Percentiles rank a stretch among this genome's conserved stretches.
phyloP scores from a whole-genome alignment of 345 rosid genomes.

The Pistacia integerrima region DNA sequence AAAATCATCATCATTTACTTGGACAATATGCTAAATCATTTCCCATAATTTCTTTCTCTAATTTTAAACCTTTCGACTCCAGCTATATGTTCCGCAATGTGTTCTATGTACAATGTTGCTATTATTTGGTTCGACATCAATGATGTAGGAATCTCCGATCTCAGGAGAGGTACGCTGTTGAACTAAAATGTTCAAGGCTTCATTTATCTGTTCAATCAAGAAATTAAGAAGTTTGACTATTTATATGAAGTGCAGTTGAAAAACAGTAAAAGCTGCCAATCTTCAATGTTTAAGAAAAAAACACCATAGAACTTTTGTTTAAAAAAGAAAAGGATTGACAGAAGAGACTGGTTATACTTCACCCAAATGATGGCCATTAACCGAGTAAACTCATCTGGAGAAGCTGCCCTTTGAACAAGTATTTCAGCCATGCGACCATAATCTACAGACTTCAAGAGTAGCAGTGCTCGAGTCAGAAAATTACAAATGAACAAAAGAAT shows the following conservation, averaged over 20 bases:
- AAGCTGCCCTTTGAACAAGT: constrained; percentile 93
- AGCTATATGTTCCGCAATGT: too few relatives aligned
- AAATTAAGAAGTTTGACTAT: neutral
- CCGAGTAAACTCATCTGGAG: constrained; percentile 95
- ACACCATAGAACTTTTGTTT: neutral
- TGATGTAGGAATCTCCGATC: too few relatives aligned
- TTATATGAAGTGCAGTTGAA: neutral
- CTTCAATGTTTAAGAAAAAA: neutral
- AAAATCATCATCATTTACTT: too few relatives aligned
- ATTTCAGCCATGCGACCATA: constrained; percentile 99
- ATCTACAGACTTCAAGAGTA: constrained; percentile 99
- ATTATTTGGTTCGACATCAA: too few relatives aligned
- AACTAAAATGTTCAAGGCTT: constrained; percentile 9
- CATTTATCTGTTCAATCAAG: constrained; percentile 69
- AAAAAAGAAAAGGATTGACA: neutral
- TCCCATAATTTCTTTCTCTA: too few relatives aligned
- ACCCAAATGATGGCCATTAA: constrained; percentile 98
- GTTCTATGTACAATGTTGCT: too few relatives aligned
- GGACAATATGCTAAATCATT: too few relatives aligned
- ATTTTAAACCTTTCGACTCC: too few relatives aligned
- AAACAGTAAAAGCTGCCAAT: neutral
- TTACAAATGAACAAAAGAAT: constrained; percentile 52
- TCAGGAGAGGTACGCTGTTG: too few relatives aligned
- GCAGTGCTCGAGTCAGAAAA: constrained; percentile 88
- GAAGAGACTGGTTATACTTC: constrained; percentile 18